Evolutionary conservation across 2,329 filamentous ascomycete genomes (phyloP).

Genomic region (Sclerotinia nivalis): DNA sequence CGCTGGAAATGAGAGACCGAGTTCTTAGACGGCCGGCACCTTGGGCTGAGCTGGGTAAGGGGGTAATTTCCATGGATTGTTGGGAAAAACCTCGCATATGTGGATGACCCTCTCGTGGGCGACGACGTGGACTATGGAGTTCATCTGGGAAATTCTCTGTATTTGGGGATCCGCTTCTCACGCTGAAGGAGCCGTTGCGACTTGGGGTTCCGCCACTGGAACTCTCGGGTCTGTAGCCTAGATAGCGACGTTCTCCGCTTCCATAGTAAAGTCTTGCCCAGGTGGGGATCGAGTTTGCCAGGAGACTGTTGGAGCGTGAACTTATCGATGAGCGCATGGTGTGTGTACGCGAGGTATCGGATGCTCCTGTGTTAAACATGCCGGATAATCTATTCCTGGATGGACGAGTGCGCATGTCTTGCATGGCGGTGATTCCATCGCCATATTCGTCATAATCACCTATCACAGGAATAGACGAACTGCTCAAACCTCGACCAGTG

Average conservation of each 20-base stretch:
- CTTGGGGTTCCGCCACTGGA: constrained; percentile 44
- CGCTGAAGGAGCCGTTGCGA: constrained; percentile 46
- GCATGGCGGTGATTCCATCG: constrained; percentile 62
- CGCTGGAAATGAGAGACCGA: constrained; percentile 59
- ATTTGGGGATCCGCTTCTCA: constrained; percentile 51
- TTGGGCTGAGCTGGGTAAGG: constrained; percentile 34
- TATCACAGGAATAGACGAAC: constrained; percentile 49
- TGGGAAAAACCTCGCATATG: constrained; percentile 29
- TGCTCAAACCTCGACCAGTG: constrained; percentile 40
- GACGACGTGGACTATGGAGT: constrained; percentile 50
- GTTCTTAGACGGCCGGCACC: constrained; percentile 35
- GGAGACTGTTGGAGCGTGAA: constrained; percentile 48
- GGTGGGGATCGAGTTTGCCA: constrained; percentile 46
- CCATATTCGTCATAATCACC: constrained; percentile 64
- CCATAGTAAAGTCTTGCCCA: constrained; percentile 68
- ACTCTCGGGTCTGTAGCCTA: constrained; percentile 43
- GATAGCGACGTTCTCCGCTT: constrained; percentile 58
- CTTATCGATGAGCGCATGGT: constrained; percentile 42
- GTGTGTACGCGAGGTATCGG: constrained; percentile 45
- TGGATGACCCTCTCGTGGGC: constrained; percentile 45
- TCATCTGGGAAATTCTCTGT: constrained; percentile 50
- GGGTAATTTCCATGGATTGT: constrained; percentile 50
- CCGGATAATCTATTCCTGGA: constrained; percentile 56
- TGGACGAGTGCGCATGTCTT: constrained; percentile 53
- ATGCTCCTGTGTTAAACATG: constrained; percentile 50